Evolutionary conservation across 805 yeast genomes (phyloP).

Genomic region (Myxozyma melibiosi): DNA sequence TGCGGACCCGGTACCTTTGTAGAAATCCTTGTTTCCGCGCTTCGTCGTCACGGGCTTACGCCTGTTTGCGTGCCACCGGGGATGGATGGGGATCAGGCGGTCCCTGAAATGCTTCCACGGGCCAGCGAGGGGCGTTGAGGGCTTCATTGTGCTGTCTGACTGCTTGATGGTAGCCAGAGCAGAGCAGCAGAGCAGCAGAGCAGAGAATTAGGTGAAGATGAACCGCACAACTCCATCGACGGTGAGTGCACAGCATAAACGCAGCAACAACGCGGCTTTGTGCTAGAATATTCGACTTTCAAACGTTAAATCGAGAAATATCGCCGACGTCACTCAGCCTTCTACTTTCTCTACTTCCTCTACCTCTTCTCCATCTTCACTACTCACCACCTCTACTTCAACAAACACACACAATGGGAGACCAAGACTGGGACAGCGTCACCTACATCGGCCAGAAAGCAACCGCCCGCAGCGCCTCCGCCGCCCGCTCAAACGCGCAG

Average conservation of each 20-base stretch:
- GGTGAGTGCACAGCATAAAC: not conserved
- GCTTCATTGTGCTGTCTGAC: constrained; percentile 8
- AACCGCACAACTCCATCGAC: not conserved
- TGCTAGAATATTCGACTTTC: not conserved
- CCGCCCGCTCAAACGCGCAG: constrained; percentile 75
- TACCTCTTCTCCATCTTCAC: not conserved
- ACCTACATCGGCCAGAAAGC: constrained; percentile 89
- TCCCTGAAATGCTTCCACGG: constrained; percentile 18
- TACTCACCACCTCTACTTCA: not conserved
- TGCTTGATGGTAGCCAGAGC: not conserved
- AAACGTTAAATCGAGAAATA: not conserved
- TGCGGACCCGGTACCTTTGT: constrained; percentile 95
- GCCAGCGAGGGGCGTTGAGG: not conserved
- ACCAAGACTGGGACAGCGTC: constrained; percentile 83
- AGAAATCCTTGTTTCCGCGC: constrained; percentile 89
- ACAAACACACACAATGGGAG: constrained; percentile 5
- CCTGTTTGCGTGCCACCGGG: constrained; percentile 2
- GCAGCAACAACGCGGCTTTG: not conserved
- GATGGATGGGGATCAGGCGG: constrained; percentile 15
- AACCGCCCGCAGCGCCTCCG: constrained; percentile 74
- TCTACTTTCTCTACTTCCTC: not conserved
- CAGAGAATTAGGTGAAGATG: not conserved
- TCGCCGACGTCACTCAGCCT: not conserved
- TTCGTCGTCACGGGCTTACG: constrained; percentile 77
- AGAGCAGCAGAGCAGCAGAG: too few relatives aligned